phyloP scores from a whole-genome alignment of 1,284 basidiomycete species.

The Hypsizygus ulmarius region DNA sequence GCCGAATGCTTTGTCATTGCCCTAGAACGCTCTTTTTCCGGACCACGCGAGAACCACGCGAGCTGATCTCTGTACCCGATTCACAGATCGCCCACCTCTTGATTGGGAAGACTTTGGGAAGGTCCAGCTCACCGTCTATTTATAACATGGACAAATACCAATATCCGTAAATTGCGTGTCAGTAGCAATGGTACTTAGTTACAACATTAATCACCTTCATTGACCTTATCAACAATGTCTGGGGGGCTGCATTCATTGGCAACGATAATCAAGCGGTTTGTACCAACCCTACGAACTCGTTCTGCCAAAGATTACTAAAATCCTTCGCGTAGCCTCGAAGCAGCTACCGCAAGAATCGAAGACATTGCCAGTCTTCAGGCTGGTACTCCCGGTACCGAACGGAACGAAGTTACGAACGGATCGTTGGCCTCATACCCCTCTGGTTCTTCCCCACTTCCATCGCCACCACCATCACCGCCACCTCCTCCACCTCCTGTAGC shows the following conservation, averaged over 20 bases:
- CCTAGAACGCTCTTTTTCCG: too few relatives aligned
- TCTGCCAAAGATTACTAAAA: conserved; percentile 9
- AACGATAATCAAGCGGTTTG: conserved; percentile 82
- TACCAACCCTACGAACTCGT: conserved; percentile 7
- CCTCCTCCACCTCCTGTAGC: conserved; percentile 39
- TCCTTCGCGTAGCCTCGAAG: conserved; percentile 65
- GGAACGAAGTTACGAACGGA: conserved; percentile 12
- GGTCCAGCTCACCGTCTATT: background rate
- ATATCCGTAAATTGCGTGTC: background rate
- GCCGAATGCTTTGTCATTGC: too few relatives aligned
- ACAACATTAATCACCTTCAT: background rate
- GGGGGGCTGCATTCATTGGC: conserved; percentile 67
- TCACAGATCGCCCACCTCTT: too few relatives aligned
- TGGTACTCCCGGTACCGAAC: conserved; percentile 23
- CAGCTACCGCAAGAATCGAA: conserved; percentile 92
- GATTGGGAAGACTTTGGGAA: too few relatives aligned
- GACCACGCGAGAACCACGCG: too few relatives aligned
- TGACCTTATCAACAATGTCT: conserved; percentile 30
- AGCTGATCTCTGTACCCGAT: too few relatives aligned
- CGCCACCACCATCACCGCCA: conserved; percentile 41
- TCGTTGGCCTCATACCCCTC: conserved; percentile 16
- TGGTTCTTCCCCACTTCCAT: conserved; percentile 25
- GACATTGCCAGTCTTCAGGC: conserved; percentile 70
- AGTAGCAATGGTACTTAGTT: conserved; percentile 1
- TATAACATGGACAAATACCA: conserved; percentile 16